phyloP scores from a whole-genome alignment of 805 yeast genomes.

The Hanseniaspora guilliermondii region DNA sequence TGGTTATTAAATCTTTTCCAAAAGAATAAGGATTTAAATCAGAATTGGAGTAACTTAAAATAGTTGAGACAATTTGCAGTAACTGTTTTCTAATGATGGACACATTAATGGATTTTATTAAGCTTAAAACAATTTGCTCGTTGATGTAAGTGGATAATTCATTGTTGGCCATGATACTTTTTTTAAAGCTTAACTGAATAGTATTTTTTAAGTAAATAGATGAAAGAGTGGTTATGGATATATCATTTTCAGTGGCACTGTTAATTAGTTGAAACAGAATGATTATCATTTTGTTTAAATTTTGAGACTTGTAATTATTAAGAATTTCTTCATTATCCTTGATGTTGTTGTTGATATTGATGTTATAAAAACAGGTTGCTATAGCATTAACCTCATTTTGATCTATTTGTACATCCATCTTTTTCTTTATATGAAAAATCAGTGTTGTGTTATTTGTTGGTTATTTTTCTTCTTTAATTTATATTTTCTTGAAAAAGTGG shows the following conservation, averaged over 20 bases:
- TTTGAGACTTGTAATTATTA: background rate
- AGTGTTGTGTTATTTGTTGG: background rate
- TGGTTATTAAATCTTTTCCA: background rate
- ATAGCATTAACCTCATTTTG: slow-evolving; percentile 6
- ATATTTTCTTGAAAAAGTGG: too few species aligned
- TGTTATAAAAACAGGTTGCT: slow-evolving; percentile 11
- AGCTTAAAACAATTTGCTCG: background rate
- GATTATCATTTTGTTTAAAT: slow-evolving; percentile 3
- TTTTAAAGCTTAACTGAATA: slow-evolving; percentile 32
- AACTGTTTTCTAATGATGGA: slow-evolving; percentile 12
- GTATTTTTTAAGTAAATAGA: slow-evolving; percentile 54
- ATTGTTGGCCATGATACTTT: background rate
- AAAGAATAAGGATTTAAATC: background rate
- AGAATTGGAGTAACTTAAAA: slow-evolving; percentile 2
- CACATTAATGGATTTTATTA: slow-evolving; percentile 32
- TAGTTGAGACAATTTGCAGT: slow-evolving; percentile 2
- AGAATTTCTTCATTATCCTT: slow-evolving; percentile 5
- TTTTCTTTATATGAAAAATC: background rate
- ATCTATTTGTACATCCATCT: background rate
- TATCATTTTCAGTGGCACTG: background rate
- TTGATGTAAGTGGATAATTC: background rate
- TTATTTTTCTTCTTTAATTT: background rate
- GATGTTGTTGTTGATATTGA: slow-evolving; percentile 8
- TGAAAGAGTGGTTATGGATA: background rate
- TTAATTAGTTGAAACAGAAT: slow-evolving; percentile 8